A percentile compares a stretch with the other conserved stretches of the same genome.
phyloP scores from a whole-genome alignment of 2,329 filamentous ascomycete species.

The Esteya vermicola region DNA sequence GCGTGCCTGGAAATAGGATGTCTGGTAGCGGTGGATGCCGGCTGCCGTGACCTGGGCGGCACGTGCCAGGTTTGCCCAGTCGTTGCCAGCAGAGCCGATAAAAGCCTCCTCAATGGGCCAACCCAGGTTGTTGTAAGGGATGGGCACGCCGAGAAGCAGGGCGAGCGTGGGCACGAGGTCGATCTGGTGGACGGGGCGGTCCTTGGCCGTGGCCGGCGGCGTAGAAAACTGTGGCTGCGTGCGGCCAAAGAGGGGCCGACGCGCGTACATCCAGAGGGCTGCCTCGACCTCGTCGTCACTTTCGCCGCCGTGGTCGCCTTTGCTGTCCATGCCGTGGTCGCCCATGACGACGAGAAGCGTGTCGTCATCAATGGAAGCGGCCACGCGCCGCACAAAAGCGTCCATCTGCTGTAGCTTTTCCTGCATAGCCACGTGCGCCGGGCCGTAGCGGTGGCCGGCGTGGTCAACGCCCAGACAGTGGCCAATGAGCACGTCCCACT shows the following conservation, averaged over 20 bases:
- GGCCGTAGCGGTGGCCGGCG: conserved; percentile 90
- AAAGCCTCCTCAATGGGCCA: conserved; percentile 92
- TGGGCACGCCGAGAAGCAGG: conserved; percentile 75
- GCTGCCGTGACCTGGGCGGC: conserved; percentile 68
- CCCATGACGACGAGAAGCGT: conserved; percentile 93
- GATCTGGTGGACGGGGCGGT: conserved; percentile 68
- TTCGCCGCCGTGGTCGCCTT: conserved; percentile 96
- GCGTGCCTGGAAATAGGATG: conserved; percentile 62
- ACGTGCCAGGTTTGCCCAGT: conserved; percentile 63
- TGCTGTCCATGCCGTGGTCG: conserved; percentile 97
- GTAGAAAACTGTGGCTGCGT: conserved; percentile 40
- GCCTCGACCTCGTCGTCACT: conserved; percentile 93
- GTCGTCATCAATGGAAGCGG: conserved; percentile 60
- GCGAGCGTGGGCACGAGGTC: conserved; percentile 89
- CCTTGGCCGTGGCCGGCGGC: conserved; percentile 60
- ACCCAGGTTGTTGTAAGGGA: conserved; percentile 92
- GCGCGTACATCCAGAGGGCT: conserved; percentile 97
- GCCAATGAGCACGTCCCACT: conserved; percentile 91
- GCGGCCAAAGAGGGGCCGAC: conserved; percentile 70
- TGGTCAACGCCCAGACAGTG: conserved; percentile 95
- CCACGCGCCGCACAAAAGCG: conserved; percentile 56
- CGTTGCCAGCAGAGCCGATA: conserved; percentile 49
- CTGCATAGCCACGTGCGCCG: conserved; percentile 82
- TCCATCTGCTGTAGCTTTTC: conserved; percentile 91
- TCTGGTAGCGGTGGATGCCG: conserved; percentile 80